Percentiles rank a stretch among this genome's conserved stretches.
Evolutionary conservation across 345 rosid species (phyloP).

Genomic region (Citrus sinensis): DVS_A1.0 CM039163.1:49804001-49804500

Average conservation of each 20-base stretch:
- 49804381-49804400: constrained; percentile 76
- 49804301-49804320: constrained; percentile 97
- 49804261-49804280: constrained; percentile 70
- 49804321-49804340: constrained; percentile 73
- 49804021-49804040: background rate
- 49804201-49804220: background rate
- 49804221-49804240: background rate
- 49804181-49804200: background rate
- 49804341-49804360: constrained; percentile 92
- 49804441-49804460: constrained; percentile 89
- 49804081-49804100: background rate
- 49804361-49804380: constrained; percentile 80
- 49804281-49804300: constrained; percentile 98
- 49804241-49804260: background rate
- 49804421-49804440: constrained; percentile 77
- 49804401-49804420: constrained; percentile 83
- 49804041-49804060: background rate
- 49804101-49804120: background rate
- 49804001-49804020: background rate
- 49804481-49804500: constrained; percentile 15
- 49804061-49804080: background rate
- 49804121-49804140: background rate
- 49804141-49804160: background rate
- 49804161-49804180: background rate
- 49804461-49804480: constrained; percentile 29